Evolutionary conservation across 805 yeast genomes (phyloP).

Genomic region (Lachancea sp.): DNA sequence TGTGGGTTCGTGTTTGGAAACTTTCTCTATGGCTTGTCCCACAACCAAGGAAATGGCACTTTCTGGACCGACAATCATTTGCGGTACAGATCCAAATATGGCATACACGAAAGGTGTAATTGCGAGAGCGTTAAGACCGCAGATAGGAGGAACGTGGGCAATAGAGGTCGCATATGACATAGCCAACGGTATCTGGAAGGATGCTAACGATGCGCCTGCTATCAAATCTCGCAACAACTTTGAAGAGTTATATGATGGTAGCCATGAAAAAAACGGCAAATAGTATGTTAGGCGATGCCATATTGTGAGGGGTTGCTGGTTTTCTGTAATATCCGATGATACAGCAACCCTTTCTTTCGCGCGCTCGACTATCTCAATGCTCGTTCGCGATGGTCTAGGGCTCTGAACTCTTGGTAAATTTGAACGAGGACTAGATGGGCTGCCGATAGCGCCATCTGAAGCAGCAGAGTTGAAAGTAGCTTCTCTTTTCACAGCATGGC

Average conservation of each 20-base stretch:
- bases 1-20: slow-evolving; percentile 38
- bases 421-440: not conserved
- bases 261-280: slow-evolving; percentile 63
- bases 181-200: slow-evolving; percentile 86
- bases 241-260: slow-evolving; percentile 41
- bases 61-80: slow-evolving; percentile 88
- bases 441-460: slow-evolving; percentile 1
- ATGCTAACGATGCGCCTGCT: slow-evolving; percentile 83
- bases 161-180: slow-evolving; percentile 67
- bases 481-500: not conserved
- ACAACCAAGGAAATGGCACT: slow-evolving; percentile 79
- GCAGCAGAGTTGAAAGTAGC: not conserved
- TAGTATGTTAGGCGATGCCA: slow-evolving; percentile 47
- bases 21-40: slow-evolving; percentile 69
- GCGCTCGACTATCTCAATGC: not conserved
- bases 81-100: slow-evolving; percentile 78
- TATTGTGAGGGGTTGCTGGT: slow-evolving; percentile 9
- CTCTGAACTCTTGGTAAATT: not conserved
- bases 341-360: not conserved
- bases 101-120: slow-evolving; percentile 75
- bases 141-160: slow-evolving; percentile 75
- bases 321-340: not conserved
- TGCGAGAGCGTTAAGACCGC: slow-evolving; percentile 71
- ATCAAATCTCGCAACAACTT: slow-evolving; percentile 54
- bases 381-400: slow-evolving; percentile 1